These are phyloP conservation scores for Botrytis sinoallii DNA, from an alignment of 2,329 filamentous ascomycete genomes.

Conservation along the genomic window DNA sequence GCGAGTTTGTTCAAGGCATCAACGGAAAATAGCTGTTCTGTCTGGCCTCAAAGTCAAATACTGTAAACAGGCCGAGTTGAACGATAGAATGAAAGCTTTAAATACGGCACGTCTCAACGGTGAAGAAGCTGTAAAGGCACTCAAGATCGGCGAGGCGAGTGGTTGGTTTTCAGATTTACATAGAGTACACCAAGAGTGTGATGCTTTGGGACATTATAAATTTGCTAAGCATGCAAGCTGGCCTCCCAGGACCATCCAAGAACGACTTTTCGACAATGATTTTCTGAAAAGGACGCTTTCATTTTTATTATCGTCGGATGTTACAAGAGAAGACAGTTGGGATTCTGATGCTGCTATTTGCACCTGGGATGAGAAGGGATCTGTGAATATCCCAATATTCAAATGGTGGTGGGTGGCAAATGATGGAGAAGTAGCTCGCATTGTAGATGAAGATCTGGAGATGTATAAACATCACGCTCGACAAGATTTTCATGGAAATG, in stretches of 20 bases:
- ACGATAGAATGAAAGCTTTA: background rate
- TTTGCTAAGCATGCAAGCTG: background rate
- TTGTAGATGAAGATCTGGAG: slow-evolving; percentile 1
- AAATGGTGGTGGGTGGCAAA: background rate
- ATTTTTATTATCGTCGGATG: background rate
- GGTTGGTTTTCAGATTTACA: background rate
- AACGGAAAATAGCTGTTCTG: background rate
- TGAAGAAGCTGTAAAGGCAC: background rate
- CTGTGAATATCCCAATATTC: background rate
- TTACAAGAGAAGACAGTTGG: background rate
- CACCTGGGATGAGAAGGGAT: background rate
- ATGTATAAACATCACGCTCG: slow-evolving; percentile 6
- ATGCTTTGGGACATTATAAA: slow-evolving; percentile 4
- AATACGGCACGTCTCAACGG: background rate
- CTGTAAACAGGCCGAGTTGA: background rate
- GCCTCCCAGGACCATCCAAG: background rate
- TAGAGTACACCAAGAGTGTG: background rate
- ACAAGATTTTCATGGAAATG: background rate
- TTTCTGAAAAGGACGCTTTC: background rate
- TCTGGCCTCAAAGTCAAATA: background rate
- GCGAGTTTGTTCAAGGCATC: background rate
- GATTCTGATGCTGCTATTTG: background rate
- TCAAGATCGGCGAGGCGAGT: background rate
- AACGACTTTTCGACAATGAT: background rate
- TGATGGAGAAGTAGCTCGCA: background rate